phyloP scores from a whole-genome alignment of 352 stramenopile species.

The Albugo candida region DNA sequence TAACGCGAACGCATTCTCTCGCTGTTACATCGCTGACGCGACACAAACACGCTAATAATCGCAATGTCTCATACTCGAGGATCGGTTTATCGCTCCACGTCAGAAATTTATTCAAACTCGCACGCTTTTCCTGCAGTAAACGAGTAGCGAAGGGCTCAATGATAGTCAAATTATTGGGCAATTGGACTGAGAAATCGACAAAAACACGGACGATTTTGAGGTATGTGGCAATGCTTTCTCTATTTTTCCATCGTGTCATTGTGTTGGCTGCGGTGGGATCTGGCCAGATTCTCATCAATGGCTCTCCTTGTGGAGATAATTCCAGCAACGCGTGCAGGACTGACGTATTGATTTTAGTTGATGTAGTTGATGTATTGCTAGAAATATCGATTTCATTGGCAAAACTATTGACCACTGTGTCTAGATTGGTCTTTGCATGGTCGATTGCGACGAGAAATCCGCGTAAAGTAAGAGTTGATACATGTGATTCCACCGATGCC shows the following conservation, averaged over 20 bases:
- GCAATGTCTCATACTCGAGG: conserved; percentile 49
- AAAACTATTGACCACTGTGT: too few species aligned
- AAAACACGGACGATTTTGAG: conserved; percentile 36
- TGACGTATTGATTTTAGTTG: too few species aligned
- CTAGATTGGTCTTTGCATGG: too few species aligned
- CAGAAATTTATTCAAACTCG: conserved; percentile 43
- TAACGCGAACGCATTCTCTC: conserved; percentile 54
- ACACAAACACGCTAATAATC: conserved; percentile 29
- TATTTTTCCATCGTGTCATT: conserved; percentile 26
- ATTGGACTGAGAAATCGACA: conserved; percentile 3
- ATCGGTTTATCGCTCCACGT: conserved; percentile 73
- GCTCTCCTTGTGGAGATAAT: conserved; percentile 30
- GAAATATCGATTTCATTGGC: too few species aligned
- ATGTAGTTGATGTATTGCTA: too few species aligned
- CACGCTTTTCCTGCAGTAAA: conserved; percentile 45
- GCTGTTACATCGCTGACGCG: conserved; percentile 19
- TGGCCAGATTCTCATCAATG: conserved; percentile 43
- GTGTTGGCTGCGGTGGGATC: conserved; percentile 18
- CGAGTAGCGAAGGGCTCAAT: conserved; percentile 43
- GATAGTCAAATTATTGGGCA: conserved; percentile 7
- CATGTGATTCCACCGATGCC: too few species aligned
- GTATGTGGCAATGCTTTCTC: conserved; percentile 47
- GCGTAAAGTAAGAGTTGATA: too few species aligned
- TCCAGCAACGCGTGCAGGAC: conserved; percentile 16
- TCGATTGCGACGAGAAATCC: too few species aligned